Evolutionary conservation across 805 yeast species (phyloP), one percentile per base, ranked within the genome.

Genomic region (Starmerella potacharoeniae): DNA sequence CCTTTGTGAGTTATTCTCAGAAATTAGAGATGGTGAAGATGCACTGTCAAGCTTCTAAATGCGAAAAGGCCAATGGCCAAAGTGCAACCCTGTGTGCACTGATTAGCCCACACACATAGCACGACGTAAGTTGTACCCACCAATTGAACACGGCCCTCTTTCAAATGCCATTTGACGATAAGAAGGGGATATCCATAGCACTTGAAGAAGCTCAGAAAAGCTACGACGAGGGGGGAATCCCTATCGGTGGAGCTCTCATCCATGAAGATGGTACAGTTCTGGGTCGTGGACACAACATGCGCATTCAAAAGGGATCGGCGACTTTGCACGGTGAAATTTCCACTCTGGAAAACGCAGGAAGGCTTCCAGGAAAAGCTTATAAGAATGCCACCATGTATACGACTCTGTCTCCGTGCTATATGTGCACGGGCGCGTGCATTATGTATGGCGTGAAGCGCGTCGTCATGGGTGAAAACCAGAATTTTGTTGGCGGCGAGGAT

Each of bases 391-490:
- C 97, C 28, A 78, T 88, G 78, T 91, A 89, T 71, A 89, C 97
- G 34, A 86, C 96, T 0, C 73, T 91, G 61, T 86, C 95, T 7
- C 97, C 97, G 3, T 91, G 97, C 68, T 77, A 82, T 62, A 91
- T 91, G 97, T 91, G 97, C 68, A 80, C 93, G 5, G 97, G 97
- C 22, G 95, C 97, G 6, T 85, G 91, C 60, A 65, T 91, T 52
- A 74, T 91, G 76, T 91, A 89, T 71, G 96, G 95, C 42, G 77
- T 91, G 62, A 82, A 83, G 64, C 77, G 97, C 60, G 84, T 87
- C 43, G 97, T 91, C 0, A 64, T 89, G 69, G 96, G 96, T 34
- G 98, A 91, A 68, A 89, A 89, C 70, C 78, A 71, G 54, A 91
- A 84, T 34, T 91, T 85, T 63, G 62, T 76, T 36, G 96, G 97